These are phyloP conservation scores for Wickerhamiella spandovensis DNA, from an alignment of 805 yeast species.

Conservation along the genomic window DNA sequence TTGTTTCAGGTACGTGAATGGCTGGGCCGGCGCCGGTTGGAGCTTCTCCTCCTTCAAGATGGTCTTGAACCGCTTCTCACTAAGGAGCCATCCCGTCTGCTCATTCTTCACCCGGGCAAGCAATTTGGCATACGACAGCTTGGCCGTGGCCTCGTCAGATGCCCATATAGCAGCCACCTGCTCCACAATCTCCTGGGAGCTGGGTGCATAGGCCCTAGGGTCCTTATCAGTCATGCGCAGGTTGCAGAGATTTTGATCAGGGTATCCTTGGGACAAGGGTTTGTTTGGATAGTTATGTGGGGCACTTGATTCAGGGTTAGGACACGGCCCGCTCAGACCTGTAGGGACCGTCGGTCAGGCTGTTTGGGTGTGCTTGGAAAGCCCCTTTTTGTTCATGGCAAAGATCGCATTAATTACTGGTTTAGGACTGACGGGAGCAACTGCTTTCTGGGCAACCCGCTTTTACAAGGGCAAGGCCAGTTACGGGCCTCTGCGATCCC, in stretches of 20 bases:
- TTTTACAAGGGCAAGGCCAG: not conserved
- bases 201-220: slow-evolving; percentile 30
- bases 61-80: slow-evolving; percentile 42
- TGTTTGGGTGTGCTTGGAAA: too few relatives aligned
- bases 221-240: not conserved
- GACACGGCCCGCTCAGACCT: too few relatives aligned
- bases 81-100: slow-evolving; percentile 50
- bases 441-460: not conserved
- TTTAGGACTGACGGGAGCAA: not conserved
- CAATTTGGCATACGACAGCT: slow-evolving; percentile 41
- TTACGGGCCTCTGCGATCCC: slow-evolving; percentile 8
- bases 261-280: not conserved
- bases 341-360: too few relatives aligned
- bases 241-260: not conserved
- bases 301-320: not conserved
- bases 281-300: not conserved
- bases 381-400: too few relatives aligned
- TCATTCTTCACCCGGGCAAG: slow-evolving; percentile 36
- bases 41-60: slow-evolving; percentile 46
- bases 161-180: slow-evolving; percentile 56
- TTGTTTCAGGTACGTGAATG: slow-evolving; percentile 38
- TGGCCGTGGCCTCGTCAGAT: slow-evolving; percentile 48
- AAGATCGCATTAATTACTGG: not conserved
- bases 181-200: slow-evolving; percentile 44
- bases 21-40: slow-evolving; percentile 26